phyloP scores from a whole-genome alignment of 768 basidiomycete genomes.

The Tulasnella sp. region DNA sequence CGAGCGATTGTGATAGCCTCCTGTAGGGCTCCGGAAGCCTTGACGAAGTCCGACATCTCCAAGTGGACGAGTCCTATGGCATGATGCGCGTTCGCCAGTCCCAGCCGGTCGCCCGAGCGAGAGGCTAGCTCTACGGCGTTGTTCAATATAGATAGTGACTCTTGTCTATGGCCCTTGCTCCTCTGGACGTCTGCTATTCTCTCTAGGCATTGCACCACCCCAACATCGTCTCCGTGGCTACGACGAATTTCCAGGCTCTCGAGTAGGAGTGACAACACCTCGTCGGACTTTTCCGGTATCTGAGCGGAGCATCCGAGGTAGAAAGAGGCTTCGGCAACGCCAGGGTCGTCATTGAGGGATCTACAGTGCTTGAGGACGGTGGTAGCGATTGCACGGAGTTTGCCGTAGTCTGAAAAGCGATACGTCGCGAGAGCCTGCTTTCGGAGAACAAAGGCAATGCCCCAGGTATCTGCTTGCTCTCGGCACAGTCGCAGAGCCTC shows the following conservation, averaged over 20 bases:
- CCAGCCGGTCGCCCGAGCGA: neutral
- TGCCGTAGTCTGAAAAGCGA: neutral
- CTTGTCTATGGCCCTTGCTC: neutral
- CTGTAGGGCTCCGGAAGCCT: neutral
- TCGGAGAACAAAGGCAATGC: neutral
- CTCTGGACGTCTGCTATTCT: neutral
- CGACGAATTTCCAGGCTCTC: neutral
- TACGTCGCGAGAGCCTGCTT: neutral
- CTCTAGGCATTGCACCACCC: neutral
- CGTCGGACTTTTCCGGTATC: neutral
- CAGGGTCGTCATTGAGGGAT: neutral
- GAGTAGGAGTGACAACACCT: neutral
- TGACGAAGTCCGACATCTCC: neutral
- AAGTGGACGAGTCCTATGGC: neutral
- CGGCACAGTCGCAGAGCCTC: neutral
- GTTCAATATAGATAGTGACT: neutral
- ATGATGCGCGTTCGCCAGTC: neutral
- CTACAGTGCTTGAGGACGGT: neutral
- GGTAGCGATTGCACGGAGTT: neutral
- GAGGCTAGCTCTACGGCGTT: neutral
- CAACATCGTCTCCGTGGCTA: neutral
- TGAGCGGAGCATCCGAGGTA: neutral
- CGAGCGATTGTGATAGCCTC: neutral
- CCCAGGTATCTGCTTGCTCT: neutral
- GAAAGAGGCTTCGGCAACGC: neutral